A percentile compares a stretch with the other conserved stretches of the same genome.
These are phyloP conservation scores for Allomyces javanicus DNA, from an alignment of 192 early-diverging fungal genomes.

Conservation along the genomic window DNA sequence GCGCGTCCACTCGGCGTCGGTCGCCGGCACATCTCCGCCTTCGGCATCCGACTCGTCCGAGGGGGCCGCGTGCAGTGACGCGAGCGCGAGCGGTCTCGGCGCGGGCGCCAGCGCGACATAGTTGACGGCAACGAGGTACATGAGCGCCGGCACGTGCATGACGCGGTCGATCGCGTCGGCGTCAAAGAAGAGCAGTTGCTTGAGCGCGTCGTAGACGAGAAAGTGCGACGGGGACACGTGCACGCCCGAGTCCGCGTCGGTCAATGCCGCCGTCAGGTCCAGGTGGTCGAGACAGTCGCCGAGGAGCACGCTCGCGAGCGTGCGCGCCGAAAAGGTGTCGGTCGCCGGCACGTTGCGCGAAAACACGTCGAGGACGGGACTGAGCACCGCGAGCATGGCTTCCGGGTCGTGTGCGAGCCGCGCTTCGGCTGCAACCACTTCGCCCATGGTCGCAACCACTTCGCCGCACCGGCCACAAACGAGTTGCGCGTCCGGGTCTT, in stretches of 20 bases:
- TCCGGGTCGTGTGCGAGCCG: neutral
- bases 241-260: neutral
- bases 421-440: neutral
- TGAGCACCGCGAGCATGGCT: neutral
- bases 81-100: no score
- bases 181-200: neutral
- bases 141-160: neutral
- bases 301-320: neutral
- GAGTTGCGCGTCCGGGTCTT: neutral
- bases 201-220: neutral
- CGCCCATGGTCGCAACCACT: neutral
- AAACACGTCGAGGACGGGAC: neutral
- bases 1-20: neutral
- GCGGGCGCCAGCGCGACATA: neutral
- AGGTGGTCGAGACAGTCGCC: neutral
- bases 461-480: neutral
- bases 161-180: neutral
- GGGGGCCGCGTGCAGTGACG: no score
- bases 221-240: neutral
- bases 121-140: neutral
- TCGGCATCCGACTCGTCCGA: neutral
- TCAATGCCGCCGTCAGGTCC: neutral
- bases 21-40: neutral
- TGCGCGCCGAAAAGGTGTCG: neutral
- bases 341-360: neutral